Conservation (phyloP, 257 asterid genomes). For the Phtheirospermum japonicum region DNA sequence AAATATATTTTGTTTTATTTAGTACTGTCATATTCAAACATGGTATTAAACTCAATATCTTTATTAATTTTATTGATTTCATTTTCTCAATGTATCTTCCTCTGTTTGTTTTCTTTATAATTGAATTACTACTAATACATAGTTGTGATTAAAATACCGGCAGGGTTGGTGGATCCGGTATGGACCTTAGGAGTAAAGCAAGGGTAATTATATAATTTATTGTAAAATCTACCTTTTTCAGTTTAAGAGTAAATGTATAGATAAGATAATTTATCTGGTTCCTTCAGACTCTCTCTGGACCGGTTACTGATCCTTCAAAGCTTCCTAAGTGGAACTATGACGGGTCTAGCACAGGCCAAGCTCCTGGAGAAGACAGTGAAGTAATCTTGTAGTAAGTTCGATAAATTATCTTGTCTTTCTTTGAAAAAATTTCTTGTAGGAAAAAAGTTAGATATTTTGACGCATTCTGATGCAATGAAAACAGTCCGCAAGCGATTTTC, state of each 20-base stretch:
- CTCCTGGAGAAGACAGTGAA: constrained; percentile 60
- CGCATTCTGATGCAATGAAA: neutral
- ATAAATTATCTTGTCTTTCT: neutral
- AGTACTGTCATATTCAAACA: too few relatives aligned
- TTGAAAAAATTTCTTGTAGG: neutral
- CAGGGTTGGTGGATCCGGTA: constrained; percentile 95
- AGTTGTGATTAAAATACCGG: neutral
- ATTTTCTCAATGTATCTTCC: neutral
- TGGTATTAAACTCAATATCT: too few relatives aligned
- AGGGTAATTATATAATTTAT: constrained; percentile 46
- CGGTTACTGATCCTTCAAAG: constrained; percentile 46
- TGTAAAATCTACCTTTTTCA: neutral
- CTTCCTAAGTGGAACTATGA: constrained; percentile 61
- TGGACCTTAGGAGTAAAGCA: constrained; percentile 91
- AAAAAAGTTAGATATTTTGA: too few relatives aligned
- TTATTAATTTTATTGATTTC: too few relatives aligned
- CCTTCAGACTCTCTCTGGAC: constrained; percentile 43
- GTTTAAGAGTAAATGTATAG: neutral
- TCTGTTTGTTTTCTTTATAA: neutral
- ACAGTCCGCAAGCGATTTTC: constrained; percentile 59
- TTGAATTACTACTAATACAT: neutral
- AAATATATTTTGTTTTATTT: too few relatives aligned
- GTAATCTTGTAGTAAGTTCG: constrained; percentile 45
- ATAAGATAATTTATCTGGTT: neutral
- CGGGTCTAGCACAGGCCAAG: constrained; percentile 55